Evolutionary conservation across 148 eudicot species (phyloP).

Genomic region (Silene conica): DNA sequence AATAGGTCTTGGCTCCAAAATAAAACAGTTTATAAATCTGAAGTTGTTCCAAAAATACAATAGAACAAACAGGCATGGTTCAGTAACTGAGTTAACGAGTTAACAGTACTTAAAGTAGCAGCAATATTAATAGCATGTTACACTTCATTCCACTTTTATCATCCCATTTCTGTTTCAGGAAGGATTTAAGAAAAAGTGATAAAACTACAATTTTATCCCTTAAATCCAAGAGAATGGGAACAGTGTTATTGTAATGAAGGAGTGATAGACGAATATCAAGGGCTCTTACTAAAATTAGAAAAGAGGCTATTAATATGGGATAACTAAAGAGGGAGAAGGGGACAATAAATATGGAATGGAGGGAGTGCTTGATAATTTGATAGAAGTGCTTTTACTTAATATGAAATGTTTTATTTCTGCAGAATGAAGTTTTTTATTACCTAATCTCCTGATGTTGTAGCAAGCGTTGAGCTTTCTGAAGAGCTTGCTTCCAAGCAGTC

Average conservation of each 20-base stretch:
- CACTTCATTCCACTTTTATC: slow-evolving; percentile 3
- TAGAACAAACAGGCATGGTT: not conserved
- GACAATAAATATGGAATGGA: too few species aligned
- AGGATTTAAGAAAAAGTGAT: too few species aligned
- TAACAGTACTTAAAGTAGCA: not conserved
- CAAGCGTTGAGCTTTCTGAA: slow-evolving; percentile 83
- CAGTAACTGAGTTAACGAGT: not conserved
- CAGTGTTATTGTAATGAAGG: too few species aligned
- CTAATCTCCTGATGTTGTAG: slow-evolving; percentile 90
- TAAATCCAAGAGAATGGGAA: too few species aligned
- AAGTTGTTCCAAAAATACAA: not conserved
- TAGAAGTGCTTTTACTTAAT: not conserved
- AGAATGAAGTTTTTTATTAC: slow-evolving; percentile 29
- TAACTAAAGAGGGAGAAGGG: too few species aligned
- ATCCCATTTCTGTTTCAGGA: too few species aligned
- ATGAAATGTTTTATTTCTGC: not conserved
- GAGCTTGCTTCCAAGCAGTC: slow-evolving; percentile 81
- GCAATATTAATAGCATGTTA: not conserved
- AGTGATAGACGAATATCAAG: too few species aligned
- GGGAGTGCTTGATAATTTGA: not conserved
- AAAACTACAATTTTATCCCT: too few species aligned
- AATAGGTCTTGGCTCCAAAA: too few species aligned
- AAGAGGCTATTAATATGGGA: too few species aligned
- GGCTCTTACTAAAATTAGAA: too few species aligned
- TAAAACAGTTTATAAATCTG: not conserved